phyloP scores from a whole-genome alignment of 2,329 filamentous ascomycete genomes.

The Diaporthe ampelina region DNA sequence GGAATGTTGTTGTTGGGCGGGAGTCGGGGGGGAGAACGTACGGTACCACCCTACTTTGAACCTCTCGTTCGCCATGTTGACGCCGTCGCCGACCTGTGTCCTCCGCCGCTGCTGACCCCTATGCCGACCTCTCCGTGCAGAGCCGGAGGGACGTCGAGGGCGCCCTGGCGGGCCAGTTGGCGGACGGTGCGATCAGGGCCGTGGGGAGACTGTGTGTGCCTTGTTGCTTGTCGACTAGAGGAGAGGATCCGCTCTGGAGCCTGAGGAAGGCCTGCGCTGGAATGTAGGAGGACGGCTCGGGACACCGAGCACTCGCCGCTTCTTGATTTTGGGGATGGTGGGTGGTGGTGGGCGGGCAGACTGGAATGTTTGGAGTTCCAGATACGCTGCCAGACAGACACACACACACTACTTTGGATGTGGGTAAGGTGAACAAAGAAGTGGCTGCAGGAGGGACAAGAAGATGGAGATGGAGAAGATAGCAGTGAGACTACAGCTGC shows the following conservation, averaged over 20 bases:
- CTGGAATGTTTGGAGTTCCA: constrained; percentile 26
- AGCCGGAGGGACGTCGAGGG: constrained; percentile 40
- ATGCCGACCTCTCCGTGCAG: constrained; percentile 42
- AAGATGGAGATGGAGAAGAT: constrained; percentile 13
- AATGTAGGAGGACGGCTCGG: constrained; percentile 19
- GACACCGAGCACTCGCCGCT: constrained; percentile 13
- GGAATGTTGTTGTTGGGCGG: constrained; percentile 29
- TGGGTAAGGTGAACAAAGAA: constrained; percentile 26
- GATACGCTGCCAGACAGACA: neutral
- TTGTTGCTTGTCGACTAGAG: neutral
- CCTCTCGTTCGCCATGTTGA: constrained; percentile 46
- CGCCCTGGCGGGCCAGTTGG: constrained; percentile 38
- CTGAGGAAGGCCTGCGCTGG: constrained; percentile 19
- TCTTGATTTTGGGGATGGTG: constrained; percentile 14
- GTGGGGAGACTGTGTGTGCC: neutral
- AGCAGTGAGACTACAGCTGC: constrained; percentile 37
- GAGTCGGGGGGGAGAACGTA: constrained; percentile 50
- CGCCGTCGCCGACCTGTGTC: constrained; percentile 2
- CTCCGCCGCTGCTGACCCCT: constrained; percentile 26
- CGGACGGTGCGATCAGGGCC: constrained; percentile 21
- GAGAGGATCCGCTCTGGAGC: constrained; percentile 7
- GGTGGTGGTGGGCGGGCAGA: neutral
- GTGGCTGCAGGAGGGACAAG: neutral
- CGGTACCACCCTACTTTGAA: constrained; percentile 65
- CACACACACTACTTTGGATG: neutral